Conservation (phyloP, 148 eudicot species). For the Silene latifolia region DNA sequence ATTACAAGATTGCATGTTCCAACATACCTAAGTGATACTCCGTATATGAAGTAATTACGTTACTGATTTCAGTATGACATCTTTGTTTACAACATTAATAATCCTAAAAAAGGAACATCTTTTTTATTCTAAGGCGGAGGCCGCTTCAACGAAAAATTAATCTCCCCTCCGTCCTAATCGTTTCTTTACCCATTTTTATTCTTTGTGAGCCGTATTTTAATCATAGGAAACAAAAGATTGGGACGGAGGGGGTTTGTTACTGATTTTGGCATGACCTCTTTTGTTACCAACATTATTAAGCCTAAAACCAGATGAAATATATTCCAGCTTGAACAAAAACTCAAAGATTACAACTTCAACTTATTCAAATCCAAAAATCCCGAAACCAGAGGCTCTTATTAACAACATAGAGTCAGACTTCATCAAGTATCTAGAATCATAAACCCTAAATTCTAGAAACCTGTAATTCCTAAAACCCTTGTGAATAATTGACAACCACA, state of each 20-base stretch:
- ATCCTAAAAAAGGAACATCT: background rate
- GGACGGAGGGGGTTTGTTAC: too few relatives aligned
- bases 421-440: background rate
- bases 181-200: too few relatives aligned
- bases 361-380: background rate
- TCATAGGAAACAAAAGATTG: too few relatives aligned
- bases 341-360: background rate
- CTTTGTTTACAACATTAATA: background rate
- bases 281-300: background rate
- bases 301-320: background rate
- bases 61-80: too few relatives aligned
- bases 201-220: too few relatives aligned
- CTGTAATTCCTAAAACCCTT: constrained; percentile 11
- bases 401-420: background rate
- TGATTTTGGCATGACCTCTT: background rate
- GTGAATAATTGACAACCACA: background rate
- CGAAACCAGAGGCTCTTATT: background rate
- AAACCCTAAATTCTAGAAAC: background rate
- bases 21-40: too few relatives aligned
- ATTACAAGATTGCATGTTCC: background rate
- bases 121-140: background rate
- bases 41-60: background rate
- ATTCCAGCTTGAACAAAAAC: background rate
- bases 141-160: background rate
- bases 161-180: too few relatives aligned